Evolutionary conservation across 345 rosid species (phyloP), one percentile per base, ranked within the genome.

Genomic region (Syzygium aqueum): DNA sequence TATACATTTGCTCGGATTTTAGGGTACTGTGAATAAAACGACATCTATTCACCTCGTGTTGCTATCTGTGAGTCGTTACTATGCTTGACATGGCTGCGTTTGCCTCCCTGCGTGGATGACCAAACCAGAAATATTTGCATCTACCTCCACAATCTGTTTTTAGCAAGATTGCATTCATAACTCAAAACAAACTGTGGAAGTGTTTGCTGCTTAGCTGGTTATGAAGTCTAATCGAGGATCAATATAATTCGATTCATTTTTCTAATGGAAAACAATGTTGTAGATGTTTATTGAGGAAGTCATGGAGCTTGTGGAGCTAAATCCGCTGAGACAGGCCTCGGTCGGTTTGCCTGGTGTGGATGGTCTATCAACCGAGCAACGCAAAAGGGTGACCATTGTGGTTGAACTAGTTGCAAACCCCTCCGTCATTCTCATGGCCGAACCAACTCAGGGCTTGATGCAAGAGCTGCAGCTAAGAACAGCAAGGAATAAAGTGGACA

Each of bases 361-460:
- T 43, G 46, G 46, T 43, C 46, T 43, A 43, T 43, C 46, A 43
- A 5, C 46, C 46, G 46, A 43, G 46, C 46, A 43, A 43, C 46
- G 46, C 46, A 43, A 43, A 43, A 43, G 46, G 1, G 1, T 43
- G 46, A 43, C 46, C 46, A 43, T 43, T 43, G 46, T 43, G 46
- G 46, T 43, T 43, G 46, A 43, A 43, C 46, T 43, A 43, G 46
- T 43, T 43, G 46, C 46, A 43, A 96, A 95, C 89, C 98, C 98
- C 5, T 95, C 98, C 1, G 94, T 96, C 54, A 95, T 96, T 95
- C 95, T 43, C 92, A 94, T 95, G 98, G 99, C 95, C 46, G 98
- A 96, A 89, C 98, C 97, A 85, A 96, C 99, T 96, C 99, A 52
- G 97, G 99, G 52, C 91, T 96, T 43, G 98, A 96, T 88, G 99